Percentiles rank a stretch among this genome's conserved stretches.
Conservation (phyloP, 345 rosid genomes). For the Murraya paniculata region DNA sequence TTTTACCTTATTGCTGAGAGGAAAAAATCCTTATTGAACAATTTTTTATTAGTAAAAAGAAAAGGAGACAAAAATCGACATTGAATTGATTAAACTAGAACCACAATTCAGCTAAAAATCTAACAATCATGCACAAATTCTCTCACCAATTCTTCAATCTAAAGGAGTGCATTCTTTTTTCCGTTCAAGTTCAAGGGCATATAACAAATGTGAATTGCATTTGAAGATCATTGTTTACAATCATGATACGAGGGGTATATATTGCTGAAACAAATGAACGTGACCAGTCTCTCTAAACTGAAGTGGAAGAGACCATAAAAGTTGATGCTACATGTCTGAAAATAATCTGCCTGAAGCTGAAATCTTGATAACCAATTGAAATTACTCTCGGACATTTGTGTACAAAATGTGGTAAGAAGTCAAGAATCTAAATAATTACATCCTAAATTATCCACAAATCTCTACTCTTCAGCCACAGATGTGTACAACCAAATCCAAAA, state of each 20-base stretch:
- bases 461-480: constrained; percentile 97
- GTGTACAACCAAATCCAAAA: constrained; percentile 73
- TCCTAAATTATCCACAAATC: constrained; percentile 64
- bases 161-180: constrained; percentile 16
- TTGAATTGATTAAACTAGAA: background rate
- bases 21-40: background rate
- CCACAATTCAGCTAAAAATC: background rate
- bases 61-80: background rate
- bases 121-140: background rate
- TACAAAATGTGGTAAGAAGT: constrained; percentile 14
- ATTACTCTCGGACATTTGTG: constrained; percentile 14
- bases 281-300: background rate
- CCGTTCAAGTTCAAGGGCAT: background rate
- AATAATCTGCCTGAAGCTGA: background rate
- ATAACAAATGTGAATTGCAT: constrained; percentile 10
- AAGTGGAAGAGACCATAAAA: background rate
- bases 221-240: constrained; percentile 5
- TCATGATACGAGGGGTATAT: constrained; percentile 8
- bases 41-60: too few species aligned
- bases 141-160: constrained; percentile 15
- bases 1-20: background rate
- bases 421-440: background rate
- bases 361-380: background rate
- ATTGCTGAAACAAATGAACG: constrained; percentile 10
- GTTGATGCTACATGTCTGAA: background rate